Conservation (phyloP, 2,329 filamentous ascomycete genomes). For the Tolypocladium tundrense region DNA sequence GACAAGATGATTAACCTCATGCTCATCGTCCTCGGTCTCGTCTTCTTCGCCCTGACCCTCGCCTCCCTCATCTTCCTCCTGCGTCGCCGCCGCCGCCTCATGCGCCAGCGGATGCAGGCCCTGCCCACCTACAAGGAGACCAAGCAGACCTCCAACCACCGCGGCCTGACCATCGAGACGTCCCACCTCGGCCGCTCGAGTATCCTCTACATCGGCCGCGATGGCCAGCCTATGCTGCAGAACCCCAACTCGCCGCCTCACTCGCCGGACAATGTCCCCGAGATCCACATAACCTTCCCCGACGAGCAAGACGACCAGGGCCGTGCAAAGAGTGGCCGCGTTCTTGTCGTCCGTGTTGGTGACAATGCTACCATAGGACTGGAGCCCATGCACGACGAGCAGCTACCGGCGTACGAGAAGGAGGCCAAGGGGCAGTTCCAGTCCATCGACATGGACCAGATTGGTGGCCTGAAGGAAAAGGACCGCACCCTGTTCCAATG, state of each 20-base stretch:
- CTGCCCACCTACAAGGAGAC: slow-evolving; percentile 63
- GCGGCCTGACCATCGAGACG: slow-evolving; percentile 48
- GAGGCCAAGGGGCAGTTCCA: slow-evolving; percentile 73
- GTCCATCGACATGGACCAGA: slow-evolving; percentile 86
- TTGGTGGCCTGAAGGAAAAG: slow-evolving; percentile 93
- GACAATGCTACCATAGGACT: slow-evolving; percentile 78
- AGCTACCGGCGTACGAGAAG: slow-evolving; percentile 82
- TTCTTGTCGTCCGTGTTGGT: slow-evolving; percentile 84
- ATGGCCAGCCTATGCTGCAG: slow-evolving; percentile 63
- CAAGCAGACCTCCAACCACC: slow-evolving; percentile 41
- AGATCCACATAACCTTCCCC: slow-evolving; percentile 97
- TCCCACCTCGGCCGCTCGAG: slow-evolving; percentile 49
- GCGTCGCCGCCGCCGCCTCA: slow-evolving; percentile 49
- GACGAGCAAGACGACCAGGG: slow-evolving; percentile 85
- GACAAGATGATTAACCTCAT: slow-evolving; percentile 65
- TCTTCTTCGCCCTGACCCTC: slow-evolving; percentile 61
- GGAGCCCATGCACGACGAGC: slow-evolving; percentile 72
- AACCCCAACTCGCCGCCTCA: slow-evolving; percentile 66
- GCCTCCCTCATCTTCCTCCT: slow-evolving; percentile 61
- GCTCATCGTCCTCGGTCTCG: slow-evolving; percentile 67
- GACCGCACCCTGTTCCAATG: slow-evolving; percentile 34
- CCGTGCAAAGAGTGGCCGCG: slow-evolving; percentile 71
- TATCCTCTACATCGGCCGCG: slow-evolving; percentile 69
- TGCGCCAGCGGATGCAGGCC: slow-evolving; percentile 35
- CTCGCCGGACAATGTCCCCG: slow-evolving; percentile 74